Base-by-base conservation (phyloP, 495 filamentous ascomycete species). In the Neurospora discreta region DNA sequence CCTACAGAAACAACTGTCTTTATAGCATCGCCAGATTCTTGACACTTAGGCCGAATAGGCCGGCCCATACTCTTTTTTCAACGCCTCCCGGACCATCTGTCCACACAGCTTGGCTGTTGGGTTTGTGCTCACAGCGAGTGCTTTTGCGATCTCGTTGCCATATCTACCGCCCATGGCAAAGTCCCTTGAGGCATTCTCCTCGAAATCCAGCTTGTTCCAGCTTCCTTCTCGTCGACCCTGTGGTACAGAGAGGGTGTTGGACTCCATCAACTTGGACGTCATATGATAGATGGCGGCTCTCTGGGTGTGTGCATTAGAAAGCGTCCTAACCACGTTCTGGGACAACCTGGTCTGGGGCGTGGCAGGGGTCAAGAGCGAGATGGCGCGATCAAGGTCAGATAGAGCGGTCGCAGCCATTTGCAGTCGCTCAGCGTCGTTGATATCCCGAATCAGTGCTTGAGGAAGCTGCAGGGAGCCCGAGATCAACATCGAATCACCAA, bases 91-190 rank as follows among this genome's bases (percentile, higher is more conserved):
- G 13, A 97, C 92, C 83, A 97, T 95, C 39, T 88, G 87, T 16
- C 93, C 93, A 81, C 93, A 97, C 77, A 96, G 85, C 84, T 94
- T 96, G 36, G 93, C 93, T 74, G 92, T 92, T 40, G 93, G 93
- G 84, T 97, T 97, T 52, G 89, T 92, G 80, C 86, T 85, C 65
- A 95, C 93, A 3, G 91, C 90, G 81, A 96, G 81, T 60, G 87
- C 88, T 81, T 90, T 90, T 15, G 90, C 93, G 71, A 94, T 86
- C 73, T 90, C 88, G 80, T 92, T 93, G 18, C 93, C 93, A 80
- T 91, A 96, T 75, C 87, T 79, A 1, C 91, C 93, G 0, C 91
- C 93, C 73, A 89, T 78, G 69, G 88, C 89, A 80, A 97, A 95
- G 75, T 93, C 90, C 42, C 84, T 82, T 72, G 89, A 90, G 3